Evolutionary conservation across 2,329 filamentous ascomycete genomes (phyloP).

Genomic region (Cladosporium cucumerinum): DNA sequence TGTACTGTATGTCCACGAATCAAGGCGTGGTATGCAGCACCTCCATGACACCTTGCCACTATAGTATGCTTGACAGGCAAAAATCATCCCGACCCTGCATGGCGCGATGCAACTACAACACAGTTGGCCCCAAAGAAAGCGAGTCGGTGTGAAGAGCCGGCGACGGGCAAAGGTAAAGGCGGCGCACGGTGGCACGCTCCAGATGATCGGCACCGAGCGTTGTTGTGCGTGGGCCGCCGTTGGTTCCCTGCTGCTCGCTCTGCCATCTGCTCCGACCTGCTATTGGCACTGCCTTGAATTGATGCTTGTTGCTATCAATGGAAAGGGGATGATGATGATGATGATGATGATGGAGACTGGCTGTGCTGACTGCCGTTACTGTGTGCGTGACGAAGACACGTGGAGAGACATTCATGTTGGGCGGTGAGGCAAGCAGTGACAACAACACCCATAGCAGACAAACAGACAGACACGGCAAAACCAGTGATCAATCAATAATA

Average conservation of each 20-base stretch:
- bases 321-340: neutral
- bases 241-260: neutral
- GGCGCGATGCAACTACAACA: slow-evolving; percentile 1
- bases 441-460: neutral
- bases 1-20: neutral
- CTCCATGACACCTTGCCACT: neutral
- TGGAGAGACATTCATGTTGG: neutral
- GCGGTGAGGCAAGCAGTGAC: neutral
- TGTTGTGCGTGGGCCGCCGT: slow-evolving; percentile 5
- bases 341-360: neutral
- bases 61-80: neutral
- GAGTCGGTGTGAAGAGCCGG: slow-evolving; percentile 16
- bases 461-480: too few relatives aligned
- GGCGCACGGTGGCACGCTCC: neutral
- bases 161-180: neutral
- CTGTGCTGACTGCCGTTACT: neutral
- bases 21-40: neutral
- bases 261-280: neutral
- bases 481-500: neutral
- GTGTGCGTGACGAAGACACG: neutral
- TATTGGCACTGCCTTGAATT: neutral
- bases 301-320: neutral
- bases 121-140: slow-evolving; percentile 1
- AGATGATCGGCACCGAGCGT: slow-evolving; percentile 11
- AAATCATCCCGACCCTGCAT: slow-evolving; percentile 7